These are phyloP conservation scores for Scutellaria minor DNA, from an alignment of 257 asterid species.

Conservation along the genomic window DNA sequence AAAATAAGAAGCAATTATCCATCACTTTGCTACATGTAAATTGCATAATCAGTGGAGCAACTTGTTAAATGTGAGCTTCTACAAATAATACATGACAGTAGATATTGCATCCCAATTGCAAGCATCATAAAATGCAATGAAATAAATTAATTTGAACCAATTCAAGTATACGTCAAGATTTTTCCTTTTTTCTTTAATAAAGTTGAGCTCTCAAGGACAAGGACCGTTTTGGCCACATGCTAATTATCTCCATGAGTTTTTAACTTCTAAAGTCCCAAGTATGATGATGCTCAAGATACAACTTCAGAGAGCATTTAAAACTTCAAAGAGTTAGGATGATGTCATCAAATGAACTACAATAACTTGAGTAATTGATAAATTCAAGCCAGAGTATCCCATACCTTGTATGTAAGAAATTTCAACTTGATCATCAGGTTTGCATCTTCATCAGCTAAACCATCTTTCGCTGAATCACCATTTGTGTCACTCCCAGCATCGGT, in stretches of 20 bases:
- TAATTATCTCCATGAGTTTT: not conserved
- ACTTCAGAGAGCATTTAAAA: constrained; percentile 27
- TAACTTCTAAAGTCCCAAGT: constrained; percentile 8
- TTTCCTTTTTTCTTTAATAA: not conserved
- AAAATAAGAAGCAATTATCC: constrained; percentile 24
- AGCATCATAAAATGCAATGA: constrained; percentile 9
- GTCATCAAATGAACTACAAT: not conserved
- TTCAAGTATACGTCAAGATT: not conserved
- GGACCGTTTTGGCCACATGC: not conserved
- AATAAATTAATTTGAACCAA: constrained; percentile 15
- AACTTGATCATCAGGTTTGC: constrained; percentile 98
- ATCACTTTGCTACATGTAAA: constrained; percentile 23
- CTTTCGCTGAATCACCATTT: constrained; percentile 45
- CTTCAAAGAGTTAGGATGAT: not conserved
- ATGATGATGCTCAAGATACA: constrained; percentile 15
- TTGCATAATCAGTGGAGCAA: not conserved
- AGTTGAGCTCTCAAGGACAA: not conserved
- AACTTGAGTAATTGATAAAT: constrained; percentile 20
- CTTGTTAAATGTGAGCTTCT: constrained; percentile 15
- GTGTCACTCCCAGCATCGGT: constrained; percentile 41
- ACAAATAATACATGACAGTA: constrained; percentile 12
- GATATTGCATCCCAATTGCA: not conserved
- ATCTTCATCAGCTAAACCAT: constrained; percentile 92
- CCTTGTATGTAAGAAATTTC: constrained; percentile 97
- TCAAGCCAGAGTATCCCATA: constrained; percentile 39